These are phyloP conservation scores for Candida alai DNA, from an alignment of 805 yeast species.

Conservation along the genomic window DNA sequence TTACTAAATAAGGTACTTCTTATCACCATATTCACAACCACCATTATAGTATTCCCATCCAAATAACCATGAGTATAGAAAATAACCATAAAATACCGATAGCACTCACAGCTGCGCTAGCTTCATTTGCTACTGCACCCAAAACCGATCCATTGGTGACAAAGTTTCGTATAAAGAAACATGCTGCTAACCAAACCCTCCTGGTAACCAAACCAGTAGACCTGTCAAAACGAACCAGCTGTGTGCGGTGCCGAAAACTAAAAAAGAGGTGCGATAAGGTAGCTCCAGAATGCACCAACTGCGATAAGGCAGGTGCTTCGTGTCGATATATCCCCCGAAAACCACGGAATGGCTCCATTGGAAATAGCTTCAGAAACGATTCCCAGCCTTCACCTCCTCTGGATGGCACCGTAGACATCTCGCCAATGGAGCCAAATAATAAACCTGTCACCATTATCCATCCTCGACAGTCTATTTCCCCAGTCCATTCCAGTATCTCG, in stretches of 20 bases:
- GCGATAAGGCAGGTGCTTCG: slow-evolving; percentile 30
- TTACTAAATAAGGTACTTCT: too few relatives aligned
- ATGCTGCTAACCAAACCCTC: neutral
- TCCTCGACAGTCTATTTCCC: too few relatives aligned
- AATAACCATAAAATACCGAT: too few relatives aligned
- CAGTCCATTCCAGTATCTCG: too few relatives aligned
- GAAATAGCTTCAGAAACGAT: neutral
- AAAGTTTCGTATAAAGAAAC: slow-evolving; percentile 8
- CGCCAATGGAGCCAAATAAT: too few relatives aligned
- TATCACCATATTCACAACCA: too few relatives aligned
- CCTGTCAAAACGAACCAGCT: slow-evolving; percentile 14
- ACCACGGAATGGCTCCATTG: slow-evolving; percentile 4
- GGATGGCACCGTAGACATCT: too few relatives aligned
- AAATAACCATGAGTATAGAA: too few relatives aligned
- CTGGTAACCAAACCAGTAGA: neutral
- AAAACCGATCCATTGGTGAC: slow-evolving; percentile 6
- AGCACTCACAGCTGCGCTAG: too few relatives aligned
- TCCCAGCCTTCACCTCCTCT: neutral
- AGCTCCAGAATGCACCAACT: slow-evolving; percentile 41
- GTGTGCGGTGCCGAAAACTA: slow-evolving; percentile 44
- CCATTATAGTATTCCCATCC: too few relatives aligned
- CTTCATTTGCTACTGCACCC: too few relatives aligned
- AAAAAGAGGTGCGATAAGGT: slow-evolving; percentile 49
- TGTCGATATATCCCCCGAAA: slow-evolving; percentile 23
- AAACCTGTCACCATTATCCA: too few relatives aligned